phyloP scores from a whole-genome alignment of 352 stramenopile species.

The Pythium dissimile region DNA sequence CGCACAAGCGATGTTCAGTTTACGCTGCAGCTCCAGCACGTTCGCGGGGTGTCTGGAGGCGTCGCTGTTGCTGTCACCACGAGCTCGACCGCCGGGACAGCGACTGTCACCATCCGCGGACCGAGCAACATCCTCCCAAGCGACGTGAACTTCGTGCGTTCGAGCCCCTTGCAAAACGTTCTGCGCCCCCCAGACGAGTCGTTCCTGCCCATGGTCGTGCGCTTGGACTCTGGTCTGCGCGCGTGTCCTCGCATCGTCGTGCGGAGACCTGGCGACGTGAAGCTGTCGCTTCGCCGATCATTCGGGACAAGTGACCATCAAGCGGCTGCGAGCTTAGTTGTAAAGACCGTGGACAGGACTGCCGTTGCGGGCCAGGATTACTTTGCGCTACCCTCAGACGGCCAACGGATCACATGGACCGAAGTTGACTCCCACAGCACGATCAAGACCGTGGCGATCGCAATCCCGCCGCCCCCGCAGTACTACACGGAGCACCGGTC shows the following conservation, averaged over 20 bases:
- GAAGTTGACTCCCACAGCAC: conserved; percentile 22
- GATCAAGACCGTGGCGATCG: conserved; percentile 38
- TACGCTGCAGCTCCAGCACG: conserved; percentile 32
- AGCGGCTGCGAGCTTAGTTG: conserved; percentile 20
- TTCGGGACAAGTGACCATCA: conserved; percentile 35
- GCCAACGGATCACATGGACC: conserved; percentile 27
- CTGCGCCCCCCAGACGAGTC: conserved; percentile 37
- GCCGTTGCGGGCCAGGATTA: conserved; percentile 54
- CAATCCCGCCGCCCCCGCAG: conserved; percentile 31
- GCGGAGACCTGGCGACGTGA: conserved; percentile 29
- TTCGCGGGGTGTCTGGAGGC: conserved; percentile 13
- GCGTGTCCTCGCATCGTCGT: conserved; percentile 44
- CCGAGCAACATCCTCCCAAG: conserved; percentile 34
- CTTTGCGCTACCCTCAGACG: conserved; percentile 22
- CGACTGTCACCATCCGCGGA: conserved; percentile 42
- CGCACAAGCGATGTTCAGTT: conserved; percentile 32
- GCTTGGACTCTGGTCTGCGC: conserved; percentile 46
- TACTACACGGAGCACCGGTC: conserved; percentile 37
- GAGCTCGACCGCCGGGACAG: conserved; percentile 26
- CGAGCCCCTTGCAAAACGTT: conserved; percentile 28
- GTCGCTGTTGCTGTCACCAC: conserved; percentile 6
- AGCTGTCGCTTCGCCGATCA: conserved; percentile 46
- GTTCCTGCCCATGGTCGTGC: conserved; percentile 47
- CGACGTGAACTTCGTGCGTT: conserved; percentile 52
- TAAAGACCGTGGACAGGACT: conserved; percentile 48